These are phyloP conservation scores for Cyberlindnera mississippiensis DNA, from an alignment of 805 yeast genomes.

Conservation along the genomic window DNA sequence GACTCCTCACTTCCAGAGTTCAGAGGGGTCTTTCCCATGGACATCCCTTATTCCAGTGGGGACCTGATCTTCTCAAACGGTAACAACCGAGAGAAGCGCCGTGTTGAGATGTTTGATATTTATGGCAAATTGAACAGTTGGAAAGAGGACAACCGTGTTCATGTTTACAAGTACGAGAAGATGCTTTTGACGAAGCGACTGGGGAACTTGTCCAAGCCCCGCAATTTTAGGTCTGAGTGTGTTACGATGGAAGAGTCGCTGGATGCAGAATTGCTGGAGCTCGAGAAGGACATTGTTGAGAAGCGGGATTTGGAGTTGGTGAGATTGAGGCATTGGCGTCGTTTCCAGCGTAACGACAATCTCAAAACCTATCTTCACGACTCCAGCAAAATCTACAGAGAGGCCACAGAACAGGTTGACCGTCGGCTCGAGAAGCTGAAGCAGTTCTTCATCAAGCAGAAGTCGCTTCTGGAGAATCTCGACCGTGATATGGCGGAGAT, in stretches of 20 bases:
- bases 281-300: slow-evolving; percentile 31
- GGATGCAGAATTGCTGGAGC: slow-evolving; percentile 12
- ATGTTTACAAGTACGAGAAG: slow-evolving; percentile 9
- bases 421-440: slow-evolving; percentile 31
- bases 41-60: slow-evolving; percentile 2
- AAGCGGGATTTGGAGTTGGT: slow-evolving; percentile 31
- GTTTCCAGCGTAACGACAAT: slow-evolving; percentile 27
- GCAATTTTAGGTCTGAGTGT: slow-evolving; percentile 6
- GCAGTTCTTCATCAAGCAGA: slow-evolving; percentile 30
- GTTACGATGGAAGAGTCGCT: slow-evolving; percentile 5
- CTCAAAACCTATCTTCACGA: slow-evolving; percentile 26
- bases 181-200: slow-evolving; percentile 2
- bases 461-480: slow-evolving; percentile 22
- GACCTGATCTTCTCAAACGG: slow-evolving; percentile 29
- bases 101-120: slow-evolving; percentile 25
- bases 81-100: slow-evolving; percentile 27
- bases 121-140: slow-evolving; percentile 18
- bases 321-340: slow-evolving; percentile 24
- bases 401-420: slow-evolving; percentile 25
- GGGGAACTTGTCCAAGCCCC: slow-evolving; percentile 1
- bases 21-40: too few relatives aligned
- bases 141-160: slow-evolving; percentile 15
- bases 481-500: slow-evolving; percentile 29
- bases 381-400: slow-evolving; percentile 26
- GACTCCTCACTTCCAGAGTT: not conserved